Base-by-base conservation (phyloP, 2,329 filamentous ascomycete genomes). In the Fusarium denticulatum region DNA sequence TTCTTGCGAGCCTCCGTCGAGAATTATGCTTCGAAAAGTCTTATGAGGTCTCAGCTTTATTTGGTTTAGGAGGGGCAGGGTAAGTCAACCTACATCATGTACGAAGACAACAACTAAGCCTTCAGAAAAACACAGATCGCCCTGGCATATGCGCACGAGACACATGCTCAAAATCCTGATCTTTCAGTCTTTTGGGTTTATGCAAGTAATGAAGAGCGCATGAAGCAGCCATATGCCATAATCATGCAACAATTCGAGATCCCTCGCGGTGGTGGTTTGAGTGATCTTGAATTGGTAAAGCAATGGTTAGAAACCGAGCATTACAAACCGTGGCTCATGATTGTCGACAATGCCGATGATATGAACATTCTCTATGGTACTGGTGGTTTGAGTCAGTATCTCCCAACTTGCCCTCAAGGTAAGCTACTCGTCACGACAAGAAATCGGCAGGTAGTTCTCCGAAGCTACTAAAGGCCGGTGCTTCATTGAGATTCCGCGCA, bases 151-250 rank as follows among this genome's bases (percentile, higher is more conserved):
- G 47, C 3, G 1, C 30, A 34, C 30, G 22, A 50, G 30, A 1
- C 1, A 5, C 47, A 20, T 3, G 22, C 11, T 1, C 22, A 20
- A 2, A 34, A 5, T 20, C 47, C 30, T 24, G 22, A 24, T 0
- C 6, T 34, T 11, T 24, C 47, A 50, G 11, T 50, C 2, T 24
- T 50, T 18, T 50, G 47, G 47, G 47, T 34, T 18, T 50, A 34
- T 3, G 47, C 47, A 3, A 24, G 22, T 14, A 50, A 24, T 7
- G 3, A 24, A 32, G 46, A 32, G 15, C 42, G 34, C 20, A 49
- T 60, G 15, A 12, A 3, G 2, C 26, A 50, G 22, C 26, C 57
- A 6, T 60, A 60, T 16, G 2, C 20, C 15, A 16, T 0, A 1
- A 60, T 60, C 2, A 36, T 45, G 7, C 14, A 60, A 6, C 16